Evolutionary conservation across 2,329 filamentous ascomycete species (phyloP).

Genomic region (Chaetomiaceae sp.): DNA sequence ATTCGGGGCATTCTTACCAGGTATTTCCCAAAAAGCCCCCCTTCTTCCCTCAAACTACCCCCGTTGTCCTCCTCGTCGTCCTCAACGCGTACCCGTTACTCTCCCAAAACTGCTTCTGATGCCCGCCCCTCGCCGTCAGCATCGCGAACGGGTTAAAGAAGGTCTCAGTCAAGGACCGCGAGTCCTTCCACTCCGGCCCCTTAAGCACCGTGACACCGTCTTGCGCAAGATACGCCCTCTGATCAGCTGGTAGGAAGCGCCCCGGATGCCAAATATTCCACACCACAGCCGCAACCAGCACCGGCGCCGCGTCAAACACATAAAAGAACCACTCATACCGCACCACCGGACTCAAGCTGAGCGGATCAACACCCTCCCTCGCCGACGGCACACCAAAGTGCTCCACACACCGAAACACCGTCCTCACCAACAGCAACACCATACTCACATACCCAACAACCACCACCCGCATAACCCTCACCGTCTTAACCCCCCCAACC

Average conservation of each 20-base stretch:
- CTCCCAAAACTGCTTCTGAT: constrained; percentile 9
- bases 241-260: not conserved
- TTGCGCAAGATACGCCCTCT: not conserved
- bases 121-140: not conserved
- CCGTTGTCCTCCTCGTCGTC: not conserved
- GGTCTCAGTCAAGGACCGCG: not conserved
- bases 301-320: not conserved
- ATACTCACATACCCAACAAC: not conserved
- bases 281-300: not conserved
- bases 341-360: not conserved
- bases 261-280: not conserved
- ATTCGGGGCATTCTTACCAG: no score
- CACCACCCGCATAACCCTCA: not conserved
- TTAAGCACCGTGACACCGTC: not conserved
- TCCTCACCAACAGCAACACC: not conserved
- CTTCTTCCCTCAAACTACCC: no score
- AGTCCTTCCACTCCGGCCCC: constrained; percentile 6
- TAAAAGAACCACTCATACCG: constrained; percentile 5
- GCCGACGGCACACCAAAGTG: not conserved
- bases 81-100: not conserved
- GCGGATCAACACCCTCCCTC: not conserved
- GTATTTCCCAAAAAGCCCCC: no score
- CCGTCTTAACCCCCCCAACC: not conserved
- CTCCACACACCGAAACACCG: not conserved
- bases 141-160: constrained; percentile 4